Base-by-base conservation (phyloP, 2,329 filamentous ascomycete genomes). In the Lizonia empirigonia region DNA sequence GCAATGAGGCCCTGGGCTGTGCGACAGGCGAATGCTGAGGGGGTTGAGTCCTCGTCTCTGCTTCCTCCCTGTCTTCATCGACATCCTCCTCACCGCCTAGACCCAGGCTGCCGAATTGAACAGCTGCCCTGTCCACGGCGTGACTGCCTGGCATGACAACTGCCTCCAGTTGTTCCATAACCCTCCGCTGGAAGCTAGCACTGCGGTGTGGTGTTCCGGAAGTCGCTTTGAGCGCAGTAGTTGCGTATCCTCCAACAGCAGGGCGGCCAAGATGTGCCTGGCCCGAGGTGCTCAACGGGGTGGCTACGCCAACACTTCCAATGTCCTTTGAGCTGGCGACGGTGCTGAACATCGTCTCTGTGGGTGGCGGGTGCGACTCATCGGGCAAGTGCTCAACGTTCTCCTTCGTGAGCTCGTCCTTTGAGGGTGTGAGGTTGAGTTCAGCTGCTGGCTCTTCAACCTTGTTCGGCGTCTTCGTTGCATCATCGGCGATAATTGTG, bases 141-240 rank as follows among this genome's bases (percentile, higher is more conserved):
- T 94, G 91, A 78, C 97, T 96, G 53, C 90, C 91, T 36, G 94
- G 94, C 93, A 99, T 97, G 59, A 96, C 91, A 32, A 99, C 94
- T 52, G 94, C 91, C 77, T 99, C 94, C 74, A 96, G 92, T 72
- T 99, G 94, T 65, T 97, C 92, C 67, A 96, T 81, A 45, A 97
- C 83, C 66, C 91, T 89, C 60, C 93, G 86, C 73, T 95, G 89
- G 74, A 89, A 91, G 76, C 87, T 92, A 16, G 90, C 84, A 46
- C 85, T 86, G 55, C 93, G 89, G 53, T 80, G 78, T 50, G 82
- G 66, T 24, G 74, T 75, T 41, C 56, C 56, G 23, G 83, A 78
- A 55, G 87, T 88, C 10, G 89, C 89, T 78, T 96, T 96, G 65
- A 89, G 80, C 20, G 91, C 90, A 40, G 87, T 88, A n/a, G 90